These are phyloP conservation scores for Amanita fuliginea DNA, from an alignment of 768 basidiomycete genomes.

Conservation along the genomic window DNA sequence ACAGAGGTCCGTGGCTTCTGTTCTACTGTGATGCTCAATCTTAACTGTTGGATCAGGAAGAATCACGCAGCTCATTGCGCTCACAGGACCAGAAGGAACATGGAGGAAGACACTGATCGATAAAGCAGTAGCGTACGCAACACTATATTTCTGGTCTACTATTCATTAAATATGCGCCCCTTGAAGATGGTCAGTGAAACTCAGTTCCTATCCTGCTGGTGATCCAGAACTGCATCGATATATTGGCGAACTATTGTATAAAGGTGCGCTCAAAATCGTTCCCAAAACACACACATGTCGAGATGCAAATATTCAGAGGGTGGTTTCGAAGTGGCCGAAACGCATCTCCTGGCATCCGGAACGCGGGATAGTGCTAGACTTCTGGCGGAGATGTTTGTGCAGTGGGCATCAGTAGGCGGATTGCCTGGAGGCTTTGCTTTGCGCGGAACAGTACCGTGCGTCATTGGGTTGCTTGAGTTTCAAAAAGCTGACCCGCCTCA, in stretches of 20 bases:
- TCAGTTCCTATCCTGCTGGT: conserved; percentile 71
- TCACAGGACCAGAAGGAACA: conserved; percentile 64
- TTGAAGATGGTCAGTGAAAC: conserved; percentile 75
- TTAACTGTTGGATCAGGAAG: conserved; percentile 41
- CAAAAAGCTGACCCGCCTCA: conserved; percentile 3
- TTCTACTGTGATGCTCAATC: neutral
- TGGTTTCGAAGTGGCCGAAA: conserved; percentile 63
- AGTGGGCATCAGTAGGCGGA: conserved; percentile 53
- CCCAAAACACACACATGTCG: neutral
- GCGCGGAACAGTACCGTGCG: conserved; percentile 78
- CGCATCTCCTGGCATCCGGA: conserved; percentile 75
- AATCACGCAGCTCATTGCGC: conserved; percentile 84
- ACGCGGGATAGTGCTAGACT: conserved; percentile 82
- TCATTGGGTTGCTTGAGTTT: neutral
- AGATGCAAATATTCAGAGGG: conserved; percentile 41
- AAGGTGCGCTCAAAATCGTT: conserved; percentile 37
- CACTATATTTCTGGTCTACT: neutral
- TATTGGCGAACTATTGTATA: conserved; percentile 78
- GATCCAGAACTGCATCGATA: conserved; percentile 87
- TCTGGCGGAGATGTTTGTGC: conserved; percentile 77
- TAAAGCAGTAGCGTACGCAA: conserved; percentile 66
- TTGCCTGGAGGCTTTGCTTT: conserved; percentile 69
- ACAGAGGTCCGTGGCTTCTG: conserved; percentile 48
- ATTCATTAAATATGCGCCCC: conserved; percentile 9
- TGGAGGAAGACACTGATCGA: conserved; percentile 93